These are phyloP conservation scores for Penicillium ochrochloron DNA, from an alignment of 495 filamentous ascomycete genomes.

Conservation along the genomic window DNA sequence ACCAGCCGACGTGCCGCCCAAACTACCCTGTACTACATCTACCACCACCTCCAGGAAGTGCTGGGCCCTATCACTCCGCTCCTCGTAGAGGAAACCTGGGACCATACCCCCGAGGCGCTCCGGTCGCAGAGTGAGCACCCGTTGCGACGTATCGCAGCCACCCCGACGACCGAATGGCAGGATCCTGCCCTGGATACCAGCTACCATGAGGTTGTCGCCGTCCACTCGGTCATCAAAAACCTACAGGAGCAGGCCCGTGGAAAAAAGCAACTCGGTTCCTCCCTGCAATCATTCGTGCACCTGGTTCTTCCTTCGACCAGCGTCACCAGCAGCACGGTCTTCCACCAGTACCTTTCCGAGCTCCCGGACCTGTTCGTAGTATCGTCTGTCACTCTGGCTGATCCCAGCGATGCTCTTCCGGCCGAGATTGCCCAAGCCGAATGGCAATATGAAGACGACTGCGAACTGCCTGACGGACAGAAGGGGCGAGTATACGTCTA, in stretches of 20 bases:
- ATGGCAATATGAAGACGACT: constrained; percentile 61
- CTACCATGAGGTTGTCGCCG: constrained; percentile 60
- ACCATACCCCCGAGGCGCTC: constrained; percentile 68
- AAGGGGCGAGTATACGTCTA: constrained; percentile 63
- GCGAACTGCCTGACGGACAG: constrained; percentile 52
- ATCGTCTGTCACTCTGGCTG: constrained; percentile 62
- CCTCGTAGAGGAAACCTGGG: constrained; percentile 88
- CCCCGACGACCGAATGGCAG: constrained; percentile 42
- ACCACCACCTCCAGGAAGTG: constrained; percentile 71
- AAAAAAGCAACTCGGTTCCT: constrained; percentile 71
- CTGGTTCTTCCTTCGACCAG: constrained; percentile 38
- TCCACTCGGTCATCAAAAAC: constrained; percentile 66
- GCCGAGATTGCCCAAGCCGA: constrained; percentile 35
- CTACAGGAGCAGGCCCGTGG: constrained; percentile 69
- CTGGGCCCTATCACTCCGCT: constrained; percentile 81
- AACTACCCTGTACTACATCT: constrained; percentile 72
- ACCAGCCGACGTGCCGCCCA: constrained; percentile 58
- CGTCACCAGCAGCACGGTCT: constrained; percentile 31
- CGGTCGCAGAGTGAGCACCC: constrained; percentile 54
- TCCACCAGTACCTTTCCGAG: constrained; percentile 62
- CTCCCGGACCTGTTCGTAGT: constrained; percentile 79
- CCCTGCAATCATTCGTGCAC: constrained; percentile 70
- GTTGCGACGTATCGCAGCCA: constrained; percentile 42
- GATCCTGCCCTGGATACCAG: constrained; percentile 47
- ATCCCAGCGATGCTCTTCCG: constrained; percentile 33